Evolutionary conservation across 1,139 yeast genomes (phyloP), one percentile per base, ranked within the genome.

Genomic region (Debaryomyces coudertii): DNA sequence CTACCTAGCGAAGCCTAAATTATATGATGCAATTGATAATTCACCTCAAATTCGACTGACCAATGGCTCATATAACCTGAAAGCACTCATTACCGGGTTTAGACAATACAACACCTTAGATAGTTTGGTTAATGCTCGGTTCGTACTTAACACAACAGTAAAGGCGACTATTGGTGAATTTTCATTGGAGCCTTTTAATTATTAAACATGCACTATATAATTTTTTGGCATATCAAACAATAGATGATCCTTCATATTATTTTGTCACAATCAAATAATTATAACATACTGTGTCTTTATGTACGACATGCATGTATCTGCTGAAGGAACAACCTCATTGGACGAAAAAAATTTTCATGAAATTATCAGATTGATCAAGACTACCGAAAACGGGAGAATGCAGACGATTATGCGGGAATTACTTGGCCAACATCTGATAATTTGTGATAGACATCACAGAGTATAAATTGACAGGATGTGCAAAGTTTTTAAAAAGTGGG

Each of bases 321-420:
- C 4, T 4, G 24, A 15, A 33, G 3, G 5, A 11, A 16, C n/a
- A n/a, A 20, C 18, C 12, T 14, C 12, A 35, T 35, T 24, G 27
- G 28, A 23, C 12, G 29, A 22, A 22, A 35, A 34, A 35, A 22
- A 9, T 35, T 23, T 23, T 35, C 28, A 12, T 20, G 25, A 35
- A 24, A 24, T 35, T 35, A 35, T 35, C 38, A 23, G 38, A 35
- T 35, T 35, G 38, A 35, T 35, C 38, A 35, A 35, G n/a, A 18
- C 8, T 23, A 35, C 38, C 38, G n/a, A 20, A 12, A 7, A 12
- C 15, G 28, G 28, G n/a, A n/a, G 28, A 14, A 35, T 35, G 38
- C 38, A 35, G 38, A 22, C 29, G 38, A 23, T 24, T 22, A 35
- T 22, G 27, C 28, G 38, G 15, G 38, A 12, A 3, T 12, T 12